A percentile compares a stretch with the other conserved stretches of the same genome.
Conservation (phyloP, 1,139 yeast genomes). For the Dujonia santamariae region DNA sequence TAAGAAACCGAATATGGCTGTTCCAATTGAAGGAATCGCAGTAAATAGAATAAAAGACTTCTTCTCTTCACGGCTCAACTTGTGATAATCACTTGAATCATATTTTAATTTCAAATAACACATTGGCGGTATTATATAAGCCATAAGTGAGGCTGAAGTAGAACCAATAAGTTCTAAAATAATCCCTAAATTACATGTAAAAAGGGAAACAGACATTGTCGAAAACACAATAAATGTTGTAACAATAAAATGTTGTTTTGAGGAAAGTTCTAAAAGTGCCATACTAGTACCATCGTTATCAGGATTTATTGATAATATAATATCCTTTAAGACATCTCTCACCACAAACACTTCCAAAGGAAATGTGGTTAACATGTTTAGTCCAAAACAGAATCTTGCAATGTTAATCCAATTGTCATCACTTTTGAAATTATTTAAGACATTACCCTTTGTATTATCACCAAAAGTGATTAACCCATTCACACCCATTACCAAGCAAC, state of each 20-base stretch:
- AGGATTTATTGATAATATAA: constrained; percentile 33
- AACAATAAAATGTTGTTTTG: constrained; percentile 55
- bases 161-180: constrained; percentile 89
- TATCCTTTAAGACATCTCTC: constrained; percentile 76
- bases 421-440: constrained; percentile 79
- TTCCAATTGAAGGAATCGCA: constrained; percentile 53
- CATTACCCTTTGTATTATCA: constrained; percentile 77
- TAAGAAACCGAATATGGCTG: constrained; percentile 67
- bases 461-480: constrained; percentile 79
- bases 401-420: constrained; percentile 72
- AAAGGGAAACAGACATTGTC: constrained; percentile 73
- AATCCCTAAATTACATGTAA: constrained; percentile 87
- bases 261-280: constrained; percentile 40
- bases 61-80: constrained; percentile 30
- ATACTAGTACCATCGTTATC: constrained; percentile 25
- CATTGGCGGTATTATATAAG: constrained; percentile 86
- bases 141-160: constrained; percentile 89
- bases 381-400: constrained; percentile 88
- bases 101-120: constrained; percentile 70
- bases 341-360: constrained; percentile 90
- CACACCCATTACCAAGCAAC: constrained; percentile 76
- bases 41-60: constrained; percentile 26
- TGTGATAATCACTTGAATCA: constrained; percentile 38
- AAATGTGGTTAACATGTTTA: constrained; percentile 91
- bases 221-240: constrained; percentile 65